Percentiles rank a stretch among this genome's conserved stretches.
phyloP scores from a whole-genome alignment of 106 monocot species.

The Triglochin maritima region DNA sequence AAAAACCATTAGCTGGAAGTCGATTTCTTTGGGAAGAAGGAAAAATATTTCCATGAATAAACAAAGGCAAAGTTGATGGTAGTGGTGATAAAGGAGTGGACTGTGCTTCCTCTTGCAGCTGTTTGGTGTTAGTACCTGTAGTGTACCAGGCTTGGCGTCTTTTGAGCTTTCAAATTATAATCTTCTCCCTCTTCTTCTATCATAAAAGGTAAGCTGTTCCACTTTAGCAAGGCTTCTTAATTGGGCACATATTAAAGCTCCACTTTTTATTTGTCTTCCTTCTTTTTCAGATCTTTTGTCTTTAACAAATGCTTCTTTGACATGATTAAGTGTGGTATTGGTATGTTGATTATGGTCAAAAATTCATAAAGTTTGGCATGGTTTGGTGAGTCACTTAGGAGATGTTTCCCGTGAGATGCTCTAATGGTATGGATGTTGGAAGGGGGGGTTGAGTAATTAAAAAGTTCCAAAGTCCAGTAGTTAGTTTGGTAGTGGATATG shows the following conservation, averaged over 20 bases:
- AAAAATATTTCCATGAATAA: neutral
- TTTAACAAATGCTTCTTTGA: neutral
- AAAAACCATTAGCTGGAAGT: neutral
- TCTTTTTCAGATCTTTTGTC: neutral
- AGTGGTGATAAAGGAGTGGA: neutral
- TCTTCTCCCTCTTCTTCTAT: neutral
- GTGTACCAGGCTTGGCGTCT: neutral
- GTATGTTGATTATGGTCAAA: neutral
- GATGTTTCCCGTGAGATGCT: neutral
- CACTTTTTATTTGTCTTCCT: neutral
- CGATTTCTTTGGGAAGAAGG: neutral
- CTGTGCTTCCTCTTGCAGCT: neutral
- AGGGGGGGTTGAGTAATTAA: neutral
- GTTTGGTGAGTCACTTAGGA: neutral
- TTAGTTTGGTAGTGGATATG: neutral
- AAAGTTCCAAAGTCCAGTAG: neutral
- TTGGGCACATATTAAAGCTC: neutral
- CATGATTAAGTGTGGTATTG: neutral
- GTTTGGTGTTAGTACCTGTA: conserved; percentile 1
- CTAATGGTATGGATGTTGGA: neutral
- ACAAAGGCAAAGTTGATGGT: conserved; percentile 1
- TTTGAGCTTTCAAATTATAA: neutral
- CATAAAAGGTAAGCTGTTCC: neutral
- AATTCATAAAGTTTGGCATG: neutral
- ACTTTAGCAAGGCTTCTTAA: neutral